Conservation (phyloP, 1,139 yeast species). For the Candida frijolesensis region DNA sequence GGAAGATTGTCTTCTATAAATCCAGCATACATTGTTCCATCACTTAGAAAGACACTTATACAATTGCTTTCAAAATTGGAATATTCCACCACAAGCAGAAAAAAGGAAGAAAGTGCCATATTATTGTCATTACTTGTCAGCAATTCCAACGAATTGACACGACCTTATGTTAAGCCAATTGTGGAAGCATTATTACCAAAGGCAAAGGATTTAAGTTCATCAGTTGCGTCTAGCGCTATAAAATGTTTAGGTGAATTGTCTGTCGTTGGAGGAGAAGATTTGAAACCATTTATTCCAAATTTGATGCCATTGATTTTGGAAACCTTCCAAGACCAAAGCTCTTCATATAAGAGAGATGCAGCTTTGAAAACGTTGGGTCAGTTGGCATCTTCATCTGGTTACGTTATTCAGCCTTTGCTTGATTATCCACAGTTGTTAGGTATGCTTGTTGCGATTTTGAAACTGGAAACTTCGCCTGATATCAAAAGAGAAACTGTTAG, state of each 20-base stretch:
- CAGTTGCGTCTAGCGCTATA: slow-evolving; percentile 85
- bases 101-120: slow-evolving; percentile 85
- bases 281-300: slow-evolving; percentile 68
- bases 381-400: slow-evolving; percentile 86
- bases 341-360: slow-evolving; percentile 83
- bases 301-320: slow-evolving; percentile 88
- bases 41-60: slow-evolving; percentile 80
- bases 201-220: slow-evolving; percentile 69
- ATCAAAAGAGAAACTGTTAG: slow-evolving; percentile 87
- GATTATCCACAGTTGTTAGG: slow-evolving; percentile 91
- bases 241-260: slow-evolving; percentile 90
- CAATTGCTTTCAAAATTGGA: slow-evolving; percentile 85
- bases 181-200: slow-evolving; percentile 80
- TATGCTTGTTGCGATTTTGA: slow-evolving; percentile 76
- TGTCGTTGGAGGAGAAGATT: slow-evolving; percentile 84
- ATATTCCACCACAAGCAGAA: slow-evolving; percentile 72
- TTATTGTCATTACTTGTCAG: slow-evolving; percentile 73
- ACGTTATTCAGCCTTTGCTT: slow-evolving; percentile 88
- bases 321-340: slow-evolving; percentile 89
- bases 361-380: slow-evolving; percentile 89
- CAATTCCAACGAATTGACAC: slow-evolving; percentile 76
- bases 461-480: slow-evolving; percentile 72
- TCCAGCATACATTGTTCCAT: slow-evolving; percentile 95
- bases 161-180: slow-evolving; percentile 89
- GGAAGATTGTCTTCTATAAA: slow-evolving; percentile 85